Evolutionary conservation across 208 protist genomes (phyloP).

Genomic region (Trypanosoma brucei): DNA sequence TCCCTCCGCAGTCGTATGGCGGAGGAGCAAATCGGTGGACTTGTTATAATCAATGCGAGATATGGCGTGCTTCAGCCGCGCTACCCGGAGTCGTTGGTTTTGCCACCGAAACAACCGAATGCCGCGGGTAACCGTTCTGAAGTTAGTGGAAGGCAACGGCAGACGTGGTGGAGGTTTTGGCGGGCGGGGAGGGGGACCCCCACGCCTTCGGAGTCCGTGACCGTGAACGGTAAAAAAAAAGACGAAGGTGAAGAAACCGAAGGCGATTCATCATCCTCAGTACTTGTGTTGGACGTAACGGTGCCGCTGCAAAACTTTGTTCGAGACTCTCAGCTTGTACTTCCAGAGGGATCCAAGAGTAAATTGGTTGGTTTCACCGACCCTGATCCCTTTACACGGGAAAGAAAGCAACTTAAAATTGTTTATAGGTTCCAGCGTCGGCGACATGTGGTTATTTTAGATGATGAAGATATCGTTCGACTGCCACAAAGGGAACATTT

Average conservation of each 20-base stretch:
- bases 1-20: constrained; percentile 38
- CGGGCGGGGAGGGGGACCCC: neutral
- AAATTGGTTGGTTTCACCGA: constrained; percentile 82
- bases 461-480: constrained; percentile 66
- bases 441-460: constrained; percentile 60
- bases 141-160: neutral
- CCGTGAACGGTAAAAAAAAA: constrained; percentile 1
- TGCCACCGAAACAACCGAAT: neutral
- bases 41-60: constrained; percentile 83
- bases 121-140: neutral
- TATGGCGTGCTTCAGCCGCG: constrained; percentile 78
- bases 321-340: constrained; percentile 64
- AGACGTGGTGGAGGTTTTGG: constrained; percentile 8
- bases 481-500: constrained; percentile 73
- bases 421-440: constrained; percentile 80
- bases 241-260: constrained; percentile 24
- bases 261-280: constrained; percentile 30
- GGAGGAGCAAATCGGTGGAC: constrained; percentile 67
- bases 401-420: constrained; percentile 79
- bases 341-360: constrained; percentile 67
- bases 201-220: neutral
- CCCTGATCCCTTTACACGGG: constrained; percentile 80
- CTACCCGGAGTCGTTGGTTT: constrained; percentile 39
- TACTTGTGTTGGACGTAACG: constrained; percentile 77
- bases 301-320: constrained; percentile 83